Evolutionary conservation across 2,329 filamentous ascomycete genomes (phyloP), one percentile per base, ranked within the genome.

Genomic region (Trichoderma sp.): DNA sequence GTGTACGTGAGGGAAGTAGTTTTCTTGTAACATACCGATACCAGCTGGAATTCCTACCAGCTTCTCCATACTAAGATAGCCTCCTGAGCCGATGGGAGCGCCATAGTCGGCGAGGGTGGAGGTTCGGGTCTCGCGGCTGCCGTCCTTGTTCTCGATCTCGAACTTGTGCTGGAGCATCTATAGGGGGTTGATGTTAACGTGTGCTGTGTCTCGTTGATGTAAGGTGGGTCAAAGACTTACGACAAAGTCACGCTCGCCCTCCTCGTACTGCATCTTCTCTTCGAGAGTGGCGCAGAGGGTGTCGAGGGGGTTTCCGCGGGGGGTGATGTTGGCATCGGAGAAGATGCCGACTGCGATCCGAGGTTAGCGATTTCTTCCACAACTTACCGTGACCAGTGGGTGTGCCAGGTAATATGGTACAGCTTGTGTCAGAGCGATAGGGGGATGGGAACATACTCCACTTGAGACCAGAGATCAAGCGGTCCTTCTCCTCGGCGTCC

Each of bases 231-330:
- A 61, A 23, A 23, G 43, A 63, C 59, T 63, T 64, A 64, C 61
- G 26, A 96, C 92, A 75, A 97, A 85, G 82, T 97, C 94, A 72
- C 94, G 91, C 88, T 97, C 94, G 73, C 88, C 91, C 77, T 92
- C 86, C 78, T 88, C 92, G 82, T 91, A 97, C 82, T 93, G 88
- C 93, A 97, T 97, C 90, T 97, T 97, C 86, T 93, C 84, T 86
- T 97, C 94, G 34, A 97, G 88, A 3, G 90, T 92, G 36, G 93
- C 93, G 84, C 94, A 97, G 50, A 97, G 89, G n/a, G 93, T 95
- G 82, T 97, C 95, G 28, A 97, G 88, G 4, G 94, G 92, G 85
- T 93, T 97, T 69, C 90, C 92, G 70, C 89, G 86, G 32, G 93
- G 91, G 6, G 84, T 91, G 79, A 92, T 94, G 80, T 88, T 59